These are phyloP conservation scores for Eucalyptus polyanthemos DNA, from an alignment of 345 rosid species.

Conservation along the genomic window DNA sequence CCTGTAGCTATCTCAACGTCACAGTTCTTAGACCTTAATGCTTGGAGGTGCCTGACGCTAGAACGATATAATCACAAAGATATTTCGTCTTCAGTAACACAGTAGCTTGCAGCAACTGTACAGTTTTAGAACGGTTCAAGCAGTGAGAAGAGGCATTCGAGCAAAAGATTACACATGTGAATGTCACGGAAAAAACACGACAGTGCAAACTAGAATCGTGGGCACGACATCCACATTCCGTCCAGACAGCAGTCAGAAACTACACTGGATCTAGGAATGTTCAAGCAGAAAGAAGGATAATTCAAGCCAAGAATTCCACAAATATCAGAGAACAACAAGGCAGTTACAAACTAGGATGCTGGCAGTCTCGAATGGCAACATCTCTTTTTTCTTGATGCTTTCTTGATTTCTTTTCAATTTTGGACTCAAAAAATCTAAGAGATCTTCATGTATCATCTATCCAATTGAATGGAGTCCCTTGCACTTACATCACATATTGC, in stretches of 20 bases:
- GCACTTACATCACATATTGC: not conserved
- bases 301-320: not conserved
- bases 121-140: not conserved
- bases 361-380: not conserved
- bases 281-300: not conserved
- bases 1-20: not conserved
- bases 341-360: not conserved
- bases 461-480: not conserved
- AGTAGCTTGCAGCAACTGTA: not conserved
- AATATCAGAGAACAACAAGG: not conserved
- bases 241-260: not conserved
- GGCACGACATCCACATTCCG: not conserved
- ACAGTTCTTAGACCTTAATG: not conserved
- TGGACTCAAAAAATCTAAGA: not conserved
- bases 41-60: not conserved
- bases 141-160: fast-evolving
- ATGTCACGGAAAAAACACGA: fast-evolving
- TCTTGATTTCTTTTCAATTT: not conserved
- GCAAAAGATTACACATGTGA: not conserved
- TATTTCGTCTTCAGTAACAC: not conserved
- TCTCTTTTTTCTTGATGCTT: not conserved
- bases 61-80: not conserved
- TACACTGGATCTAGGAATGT: not conserved
- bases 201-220: not conserved
- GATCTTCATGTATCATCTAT: not conserved